Percentiles rank a stretch among this genome's conserved stretches.
Evolutionary conservation across 805 yeast genomes (phyloP).

Genomic region (Komagataella ulmi): DNA sequence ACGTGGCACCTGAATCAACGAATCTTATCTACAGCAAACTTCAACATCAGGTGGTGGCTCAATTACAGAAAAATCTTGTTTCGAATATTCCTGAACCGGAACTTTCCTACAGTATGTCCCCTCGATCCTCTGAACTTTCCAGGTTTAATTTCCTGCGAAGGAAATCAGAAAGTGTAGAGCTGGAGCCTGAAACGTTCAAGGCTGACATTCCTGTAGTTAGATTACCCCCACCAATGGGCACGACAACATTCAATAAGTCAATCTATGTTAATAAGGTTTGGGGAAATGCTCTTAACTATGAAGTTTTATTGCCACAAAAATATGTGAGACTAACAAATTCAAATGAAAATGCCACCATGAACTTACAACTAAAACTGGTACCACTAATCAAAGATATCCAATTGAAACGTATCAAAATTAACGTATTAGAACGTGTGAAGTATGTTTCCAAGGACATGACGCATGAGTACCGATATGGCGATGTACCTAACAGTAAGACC

Average conservation of each 20-base stretch:
- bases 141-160: not conserved
- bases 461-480: slow-evolving; percentile 39
- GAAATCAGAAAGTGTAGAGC: not conserved
- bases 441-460: slow-evolving; percentile 44
- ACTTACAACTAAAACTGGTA: slow-evolving; percentile 47
- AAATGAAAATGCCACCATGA: slow-evolving; percentile 28
- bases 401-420: slow-evolving; percentile 51
- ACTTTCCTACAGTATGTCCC: slow-evolving; percentile 21
- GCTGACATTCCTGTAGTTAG: slow-evolving; percentile 33
- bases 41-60: slow-evolving; percentile 25
- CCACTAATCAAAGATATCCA: slow-evolving; percentile 53
- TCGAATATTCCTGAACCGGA: slow-evolving; percentile 16
- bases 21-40: slow-evolving; percentile 36
- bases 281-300: slow-evolving; percentile 60
- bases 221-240: slow-evolving; percentile 43
- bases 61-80: slow-evolving; percentile 21
- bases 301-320: slow-evolving; percentile 58
- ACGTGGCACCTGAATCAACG: slow-evolving; percentile 49
- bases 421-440: slow-evolving; percentile 52
- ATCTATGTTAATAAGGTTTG: slow-evolving; percentile 64
- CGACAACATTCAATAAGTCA: slow-evolving; percentile 54
- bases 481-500: slow-evolving; percentile 16
- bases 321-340: slow-evolving; percentile 41
- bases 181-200: slow-evolving; percentile 11
- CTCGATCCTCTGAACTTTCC: slow-evolving; percentile 3